These are phyloP conservation scores for Puccinia triticina DNA, from an alignment of 1,284 basidiomycete species.

Conservation along the genomic window DNA sequence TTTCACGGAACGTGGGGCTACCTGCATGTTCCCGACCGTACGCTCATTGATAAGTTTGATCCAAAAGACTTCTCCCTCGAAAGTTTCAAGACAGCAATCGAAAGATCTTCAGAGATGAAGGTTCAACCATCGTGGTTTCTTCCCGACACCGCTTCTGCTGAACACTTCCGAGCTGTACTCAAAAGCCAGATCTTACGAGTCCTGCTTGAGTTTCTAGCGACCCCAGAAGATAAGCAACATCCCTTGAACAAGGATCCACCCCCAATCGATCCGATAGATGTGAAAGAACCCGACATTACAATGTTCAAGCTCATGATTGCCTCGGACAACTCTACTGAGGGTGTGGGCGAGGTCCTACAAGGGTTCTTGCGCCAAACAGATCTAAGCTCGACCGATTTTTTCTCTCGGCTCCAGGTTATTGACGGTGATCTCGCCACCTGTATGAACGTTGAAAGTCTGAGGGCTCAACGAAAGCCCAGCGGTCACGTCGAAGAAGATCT, in stretches of 20 bases:
- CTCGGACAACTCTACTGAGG: not conserved
- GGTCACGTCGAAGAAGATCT: not conserved
- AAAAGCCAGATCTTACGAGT: not conserved
- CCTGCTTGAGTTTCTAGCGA: not conserved
- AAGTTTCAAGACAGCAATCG: too few species aligned
- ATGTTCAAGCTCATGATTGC: slow-evolving; percentile 40
- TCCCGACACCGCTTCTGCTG: not conserved
- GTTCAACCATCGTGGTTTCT: not conserved
- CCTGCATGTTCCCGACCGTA: slow-evolving; percentile 7
- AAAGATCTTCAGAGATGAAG: too few species aligned
- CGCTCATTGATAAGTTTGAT: too few species aligned
- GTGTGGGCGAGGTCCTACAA: not conserved
- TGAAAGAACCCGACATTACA: not conserved
- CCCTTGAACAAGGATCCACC: not conserved
- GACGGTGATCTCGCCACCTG: slow-evolving; percentile 20
- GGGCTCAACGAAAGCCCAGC: not conserved
- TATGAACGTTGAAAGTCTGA: not conserved
- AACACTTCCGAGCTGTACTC: not conserved
- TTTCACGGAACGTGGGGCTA: slow-evolving; percentile 21
- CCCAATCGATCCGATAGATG: not conserved
- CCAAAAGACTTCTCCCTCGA: too few species aligned
- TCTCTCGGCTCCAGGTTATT: not conserved
- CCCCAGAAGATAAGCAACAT: not conserved
- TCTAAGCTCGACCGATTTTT: not conserved
- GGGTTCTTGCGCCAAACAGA: not conserved